phyloP scores from a whole-genome alignment of 129 eudicot genomes.

The Silybum marianum region DNA sequence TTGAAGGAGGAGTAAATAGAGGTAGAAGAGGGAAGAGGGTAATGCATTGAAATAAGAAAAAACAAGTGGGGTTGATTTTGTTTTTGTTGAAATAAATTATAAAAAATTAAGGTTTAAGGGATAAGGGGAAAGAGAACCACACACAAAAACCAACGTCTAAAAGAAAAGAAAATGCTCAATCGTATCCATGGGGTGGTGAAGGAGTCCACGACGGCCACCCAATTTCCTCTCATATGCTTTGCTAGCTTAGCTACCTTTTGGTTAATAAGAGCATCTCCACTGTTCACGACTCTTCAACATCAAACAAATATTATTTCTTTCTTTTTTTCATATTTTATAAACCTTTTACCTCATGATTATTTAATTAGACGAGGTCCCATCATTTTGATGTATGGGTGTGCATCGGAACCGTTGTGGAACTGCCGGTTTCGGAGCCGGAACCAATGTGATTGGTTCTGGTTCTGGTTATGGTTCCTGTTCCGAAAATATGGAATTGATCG shows the following conservation, averaged over 20 bases:
- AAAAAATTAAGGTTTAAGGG: constrained; percentile 30
- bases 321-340: neutral
- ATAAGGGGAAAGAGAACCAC: constrained; percentile 96
- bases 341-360: neutral
- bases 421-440: no score
- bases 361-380: neutral
- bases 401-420: no score
- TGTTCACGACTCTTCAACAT: neutral
- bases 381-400: neutral
- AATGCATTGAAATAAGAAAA: constrained; percentile 23
- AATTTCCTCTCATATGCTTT: constrained; percentile 35
- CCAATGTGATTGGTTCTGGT: no score
- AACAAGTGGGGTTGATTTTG: constrained; percentile 25
- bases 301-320: neutral
- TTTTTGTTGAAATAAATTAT: constrained; percentile 16
- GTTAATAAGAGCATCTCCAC: neutral
- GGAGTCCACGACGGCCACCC: constrained; percentile 84
- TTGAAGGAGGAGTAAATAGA: constrained; percentile 28
- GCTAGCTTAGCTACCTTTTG: constrained; percentile 8
- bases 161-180: constrained; percentile 29
- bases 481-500: no score
- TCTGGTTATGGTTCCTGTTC: no score
- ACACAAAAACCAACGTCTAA: constrained; percentile 65
- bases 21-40: constrained; percentile 39
- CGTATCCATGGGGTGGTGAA: constrained; percentile 61